These are phyloP conservation scores for Phaeosphaeria sp. DNA, from an alignment of 2,329 filamentous ascomycete species.

Conservation along the genomic window DNA sequence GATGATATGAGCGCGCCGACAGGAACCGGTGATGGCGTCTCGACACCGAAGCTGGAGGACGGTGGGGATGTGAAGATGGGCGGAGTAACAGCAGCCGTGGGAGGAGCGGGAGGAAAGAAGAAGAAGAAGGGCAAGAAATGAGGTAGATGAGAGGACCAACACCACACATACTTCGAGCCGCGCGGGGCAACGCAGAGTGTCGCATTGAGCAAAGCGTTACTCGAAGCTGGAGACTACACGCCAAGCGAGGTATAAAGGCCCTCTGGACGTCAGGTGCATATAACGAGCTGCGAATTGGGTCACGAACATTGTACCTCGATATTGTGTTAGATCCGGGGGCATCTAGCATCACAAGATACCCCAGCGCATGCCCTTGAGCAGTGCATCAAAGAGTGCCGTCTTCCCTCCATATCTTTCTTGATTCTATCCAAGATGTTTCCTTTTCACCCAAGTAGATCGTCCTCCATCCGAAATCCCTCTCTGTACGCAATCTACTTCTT, in stretches of 20 bases:
- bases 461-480: no score
- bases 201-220: background rate
- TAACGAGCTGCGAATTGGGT: no score
- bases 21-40: conserved; percentile 28
- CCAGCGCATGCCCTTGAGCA: background rate
- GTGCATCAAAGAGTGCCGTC: background rate
- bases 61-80: conserved; percentile 38
- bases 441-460: no score
- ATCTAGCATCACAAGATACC: conserved; percentile 8
- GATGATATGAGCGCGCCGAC: conserved; percentile 48
- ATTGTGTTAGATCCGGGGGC: background rate
- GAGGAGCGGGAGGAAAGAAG: conserved; percentile 50
- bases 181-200: background rate
- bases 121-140: conserved; percentile 61
- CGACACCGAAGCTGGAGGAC: conserved; percentile 44
- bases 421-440: no score
- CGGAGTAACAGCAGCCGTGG: conserved; percentile 31
- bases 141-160: conserved; percentile 9
- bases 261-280: background rate
- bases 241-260: background rate
- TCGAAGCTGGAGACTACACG: no score
- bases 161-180: background rate
- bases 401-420: background rate
- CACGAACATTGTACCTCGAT: background rate
- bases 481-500: no score